phyloP scores from a whole-genome alignment of 208 protist species.

The Balamuthia mandrillaris region DNA sequence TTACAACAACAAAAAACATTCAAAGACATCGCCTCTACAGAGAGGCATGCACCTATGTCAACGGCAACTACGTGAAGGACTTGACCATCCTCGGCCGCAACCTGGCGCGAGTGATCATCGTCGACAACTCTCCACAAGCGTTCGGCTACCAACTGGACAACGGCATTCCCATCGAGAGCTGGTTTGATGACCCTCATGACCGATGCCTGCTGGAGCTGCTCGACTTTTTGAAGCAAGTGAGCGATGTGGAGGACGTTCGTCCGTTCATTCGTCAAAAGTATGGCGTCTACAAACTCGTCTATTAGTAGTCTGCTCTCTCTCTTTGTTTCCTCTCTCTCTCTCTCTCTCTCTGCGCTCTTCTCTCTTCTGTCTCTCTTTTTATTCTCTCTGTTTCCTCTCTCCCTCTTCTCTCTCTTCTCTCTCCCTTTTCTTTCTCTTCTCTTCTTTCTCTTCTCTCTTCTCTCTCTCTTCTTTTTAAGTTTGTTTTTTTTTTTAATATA shows the following conservation, averaged over 20 bases:
- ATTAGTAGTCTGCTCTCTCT: too few species aligned
- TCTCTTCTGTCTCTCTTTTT: too few species aligned
- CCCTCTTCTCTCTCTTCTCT: too few species aligned
- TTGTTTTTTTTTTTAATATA: too few species aligned
- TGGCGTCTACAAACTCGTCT: too few species aligned
- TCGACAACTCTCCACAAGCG: conserved; percentile 72
- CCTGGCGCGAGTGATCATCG: conserved; percentile 55
- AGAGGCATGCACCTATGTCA: conserved; percentile 47
- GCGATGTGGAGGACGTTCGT: background rate
- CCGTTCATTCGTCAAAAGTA: conserved; percentile 7
- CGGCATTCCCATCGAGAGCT: conserved; percentile 66
- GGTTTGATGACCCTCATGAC: conserved; percentile 49
- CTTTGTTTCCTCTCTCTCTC: too few species aligned
- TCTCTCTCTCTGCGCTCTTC: too few species aligned
- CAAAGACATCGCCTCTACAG: background rate
- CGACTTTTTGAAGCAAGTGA: background rate
- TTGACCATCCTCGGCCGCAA: conserved; percentile 62
- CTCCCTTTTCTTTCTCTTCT: too few species aligned
- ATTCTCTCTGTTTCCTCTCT: too few species aligned
- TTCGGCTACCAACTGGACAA: conserved; percentile 69
- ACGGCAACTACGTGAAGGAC: conserved; percentile 73
- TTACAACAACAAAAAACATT: background rate
- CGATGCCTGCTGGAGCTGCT: background rate
- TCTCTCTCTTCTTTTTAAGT: too few species aligned
- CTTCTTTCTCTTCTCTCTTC: too few species aligned